Evolutionary conservation across 208 protist species (phyloP), one percentile per base, ranked within the genome.

Genomic region (Acanthamoeba sp.): DNA sequence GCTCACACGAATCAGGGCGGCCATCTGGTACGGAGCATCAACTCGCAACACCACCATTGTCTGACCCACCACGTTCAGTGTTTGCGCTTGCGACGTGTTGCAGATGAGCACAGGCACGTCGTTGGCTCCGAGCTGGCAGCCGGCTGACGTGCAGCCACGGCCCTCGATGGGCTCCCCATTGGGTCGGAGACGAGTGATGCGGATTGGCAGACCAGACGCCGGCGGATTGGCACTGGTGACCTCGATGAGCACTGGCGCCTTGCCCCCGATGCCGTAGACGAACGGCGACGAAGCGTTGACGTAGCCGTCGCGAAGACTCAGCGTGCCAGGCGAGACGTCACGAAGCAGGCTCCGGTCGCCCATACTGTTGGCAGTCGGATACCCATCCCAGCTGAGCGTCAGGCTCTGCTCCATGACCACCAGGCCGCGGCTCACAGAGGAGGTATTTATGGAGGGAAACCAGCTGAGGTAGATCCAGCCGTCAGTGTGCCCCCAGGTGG

Each of bases 381-480:
- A 2, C 3, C 12, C 50, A 3, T 4, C 50, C 16, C 12, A 3
- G 9, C 18, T 5, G 1, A 57, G 50, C 12, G 16, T 22, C 27
- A 32, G 59, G 59, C 59, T 27, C 27, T 66, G 5, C 3, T 66
- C 27, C 27, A 27, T 66, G 59, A 66, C 34, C 5, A 66, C 5
- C 1, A 66, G 5, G 59, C 59, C 59, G 1, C n/a, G 59, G 27
- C 5, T 5, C 10, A 55, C 48, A 6, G 48, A 55, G 12, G 12
- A 3, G 2, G 5, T 22, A 12, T 2, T 2, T 1, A 2, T 27
- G 9, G 27, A 14, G 2, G 2, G 27, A 27, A 18, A 12, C 59
- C 59, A 66, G 59, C n/a, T 66, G 27, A 66, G 59, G 12, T 66
- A 66, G 59, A 66, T 66, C 59, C 59, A 66, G 59, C 34, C 34